Base-by-base conservation (phyloP, 805 yeast genomes). In the Candida dendrica region DNA sequence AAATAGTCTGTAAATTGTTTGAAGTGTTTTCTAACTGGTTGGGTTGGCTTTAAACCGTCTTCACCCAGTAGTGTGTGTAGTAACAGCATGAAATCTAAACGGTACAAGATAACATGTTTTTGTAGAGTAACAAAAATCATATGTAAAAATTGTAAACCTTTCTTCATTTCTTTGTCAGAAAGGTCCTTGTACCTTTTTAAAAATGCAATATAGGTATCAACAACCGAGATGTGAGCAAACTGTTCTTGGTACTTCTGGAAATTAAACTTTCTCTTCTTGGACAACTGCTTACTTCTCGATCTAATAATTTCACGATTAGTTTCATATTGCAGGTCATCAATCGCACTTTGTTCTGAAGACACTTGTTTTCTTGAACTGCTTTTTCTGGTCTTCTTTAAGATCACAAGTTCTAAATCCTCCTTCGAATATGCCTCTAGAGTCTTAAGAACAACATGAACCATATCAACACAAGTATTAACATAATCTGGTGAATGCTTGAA, bases 1-100 rank as follows among this genome's bases (percentile, higher is more conserved):
- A 71, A 88, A 50, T 81, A 79, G 18, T 71, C 68, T 30, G 84
- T 64, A 50, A 91, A 80, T 37, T 79, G 75, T 31, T 78, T 81
- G 11, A 84, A 73, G 42, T 82, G 88, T 26, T 65, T 67, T 44
- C 87, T 66, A 4, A 79, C 66, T 14, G 62, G 38, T 16, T 60
- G 56, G 0, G 78, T 61, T 1, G 61, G 47, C 36, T 64, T 59
- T 1, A 80, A 60, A 6, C 81, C 78, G 27, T 65, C 65, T 32
- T 68, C 70, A 11, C 78, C 64, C 6, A 84, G 62, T 51, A 84
- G 64, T 22, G 73, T 67, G 52, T 78, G 73, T 1, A 85, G 56
- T 2, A 74, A 54, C 14, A 70, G 57, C 72, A 91, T 74, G 55
- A 93, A 78, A 56, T 90, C 96, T 29, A 93, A 56, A 39, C 96